Conservation (phyloP, 2,329 filamentous ascomycete species). For the Dactylonectria estremocensis region DNA sequence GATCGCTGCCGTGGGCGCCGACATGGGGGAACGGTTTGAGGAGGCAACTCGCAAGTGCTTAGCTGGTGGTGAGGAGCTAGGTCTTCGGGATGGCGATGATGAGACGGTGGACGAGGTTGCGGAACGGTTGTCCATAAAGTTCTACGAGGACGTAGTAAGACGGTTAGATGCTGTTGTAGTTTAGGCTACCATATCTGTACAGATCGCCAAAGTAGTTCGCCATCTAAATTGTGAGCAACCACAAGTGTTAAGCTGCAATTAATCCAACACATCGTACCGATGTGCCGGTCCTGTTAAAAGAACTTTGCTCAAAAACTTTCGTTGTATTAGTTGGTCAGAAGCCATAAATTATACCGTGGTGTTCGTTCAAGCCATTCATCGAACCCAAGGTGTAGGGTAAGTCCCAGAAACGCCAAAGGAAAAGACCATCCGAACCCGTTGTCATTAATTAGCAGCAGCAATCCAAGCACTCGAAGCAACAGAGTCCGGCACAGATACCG, state of each 20-base stretch:
- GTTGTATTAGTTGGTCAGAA: conserved; percentile 29
- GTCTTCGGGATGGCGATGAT: conserved; percentile 55
- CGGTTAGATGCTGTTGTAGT: conserved; percentile 56
- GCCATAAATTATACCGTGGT: background rate
- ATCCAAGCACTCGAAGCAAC: conserved; percentile 57
- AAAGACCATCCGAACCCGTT: background rate
- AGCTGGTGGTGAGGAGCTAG: conserved; percentile 55
- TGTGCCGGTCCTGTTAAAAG: background rate
- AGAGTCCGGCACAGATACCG: conserved; percentile 58
- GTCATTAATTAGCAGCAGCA: conserved; percentile 49
- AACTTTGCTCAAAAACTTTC: background rate
- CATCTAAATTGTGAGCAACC: background rate
- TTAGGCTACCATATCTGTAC: conserved; percentile 31
- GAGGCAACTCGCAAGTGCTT: conserved; percentile 56
- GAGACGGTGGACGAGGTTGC: conserved; percentile 60
- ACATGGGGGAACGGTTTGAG: conserved; percentile 59
- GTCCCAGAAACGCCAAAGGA: conserved; percentile 41
- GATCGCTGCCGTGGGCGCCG: conserved; percentile 54
- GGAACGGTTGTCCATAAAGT: conserved; percentile 56
- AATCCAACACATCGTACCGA: background rate
- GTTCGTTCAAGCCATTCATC: background rate
- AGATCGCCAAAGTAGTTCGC: too few species aligned
- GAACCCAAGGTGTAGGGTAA: conserved; percentile 3
- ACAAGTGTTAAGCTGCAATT: background rate
- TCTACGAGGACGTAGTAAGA: conserved; percentile 63